These are phyloP conservation scores for Gaultheria prostrata DNA, from an alignment of 148 eudicot species.

Conservation along the genomic window DNA sequence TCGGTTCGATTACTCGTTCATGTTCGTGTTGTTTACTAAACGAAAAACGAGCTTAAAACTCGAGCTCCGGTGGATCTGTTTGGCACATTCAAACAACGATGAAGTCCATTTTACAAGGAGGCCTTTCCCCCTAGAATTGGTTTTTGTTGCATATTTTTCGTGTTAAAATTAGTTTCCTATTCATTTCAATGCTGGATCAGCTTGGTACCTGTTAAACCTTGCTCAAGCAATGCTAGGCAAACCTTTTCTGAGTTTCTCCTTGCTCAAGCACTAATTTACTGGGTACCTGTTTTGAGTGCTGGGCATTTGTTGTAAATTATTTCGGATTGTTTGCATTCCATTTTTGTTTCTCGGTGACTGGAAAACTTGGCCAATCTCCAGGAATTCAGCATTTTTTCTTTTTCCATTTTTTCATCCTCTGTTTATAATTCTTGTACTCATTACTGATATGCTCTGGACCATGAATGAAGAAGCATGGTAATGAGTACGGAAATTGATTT, in stretches of 20 bases:
- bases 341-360: not conserved
- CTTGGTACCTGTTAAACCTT: constrained; percentile 84
- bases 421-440: no score
- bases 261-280: no score
- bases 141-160: not conserved
- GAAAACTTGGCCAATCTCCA: not conserved
- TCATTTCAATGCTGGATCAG: constrained; percentile 11
- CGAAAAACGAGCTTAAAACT: not conserved
- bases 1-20: not conserved
- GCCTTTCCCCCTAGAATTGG: not conserved
- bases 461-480: no score
- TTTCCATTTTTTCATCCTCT: no score
- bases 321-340: not conserved
- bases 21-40: not conserved
- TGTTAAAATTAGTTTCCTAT: constrained; percentile 11
- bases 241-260: no score
- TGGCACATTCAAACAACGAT: no score
- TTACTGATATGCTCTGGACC: no score
- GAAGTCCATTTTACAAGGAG: no score
- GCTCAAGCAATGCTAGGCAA: constrained; percentile 18
- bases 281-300: no score
- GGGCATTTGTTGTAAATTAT: no score
- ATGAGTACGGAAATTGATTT: no score
- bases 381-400: no score
- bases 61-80: not conserved